Conservation (phyloP, 306 rosid species). For the Cicer arietinum region DNA sequence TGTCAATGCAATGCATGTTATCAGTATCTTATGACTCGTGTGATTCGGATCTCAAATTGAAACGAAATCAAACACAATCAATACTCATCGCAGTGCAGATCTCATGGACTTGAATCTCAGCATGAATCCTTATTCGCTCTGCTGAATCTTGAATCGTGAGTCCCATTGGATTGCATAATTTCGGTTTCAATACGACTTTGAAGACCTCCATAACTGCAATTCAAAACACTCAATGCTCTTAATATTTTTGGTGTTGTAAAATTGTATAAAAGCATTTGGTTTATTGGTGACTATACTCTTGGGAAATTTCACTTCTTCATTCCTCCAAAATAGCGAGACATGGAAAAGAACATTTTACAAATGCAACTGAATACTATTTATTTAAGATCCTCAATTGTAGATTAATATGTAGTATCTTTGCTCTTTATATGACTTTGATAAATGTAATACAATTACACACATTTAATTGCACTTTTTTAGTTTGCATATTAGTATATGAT, state of each 20-base stretch:
- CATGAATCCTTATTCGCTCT: not conserved
- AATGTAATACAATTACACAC: not conserved
- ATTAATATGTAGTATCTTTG: conserved; percentile 28
- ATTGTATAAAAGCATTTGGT: conserved; percentile 3
- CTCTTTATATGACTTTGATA: conserved; percentile 24
- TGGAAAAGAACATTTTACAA: conserved; percentile 1
- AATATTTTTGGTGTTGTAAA: not conserved
- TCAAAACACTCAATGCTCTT: not conserved
- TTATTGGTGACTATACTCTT: not conserved
- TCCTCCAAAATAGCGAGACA: conserved; percentile 12
- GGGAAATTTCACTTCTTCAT: conserved; percentile 18
- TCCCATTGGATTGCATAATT: not conserved
- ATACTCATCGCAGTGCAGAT: not conserved
- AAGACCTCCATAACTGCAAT: not conserved
- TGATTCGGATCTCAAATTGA: not conserved
- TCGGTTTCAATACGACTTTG: too few relatives aligned
- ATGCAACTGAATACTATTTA: conserved; percentile 9
- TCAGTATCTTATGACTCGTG: not conserved
- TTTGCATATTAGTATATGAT: conserved; percentile 11
- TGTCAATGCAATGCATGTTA: not conserved
- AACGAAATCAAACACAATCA: not conserved
- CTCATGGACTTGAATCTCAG: not conserved
- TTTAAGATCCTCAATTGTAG: conserved; percentile 9
- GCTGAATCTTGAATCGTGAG: not conserved
- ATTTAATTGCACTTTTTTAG: conserved; percentile 28